Evolutionary conservation across 1,284 basidiomycete genomes (phyloP).

Genomic region (Malassezia arunalokei): DNA sequence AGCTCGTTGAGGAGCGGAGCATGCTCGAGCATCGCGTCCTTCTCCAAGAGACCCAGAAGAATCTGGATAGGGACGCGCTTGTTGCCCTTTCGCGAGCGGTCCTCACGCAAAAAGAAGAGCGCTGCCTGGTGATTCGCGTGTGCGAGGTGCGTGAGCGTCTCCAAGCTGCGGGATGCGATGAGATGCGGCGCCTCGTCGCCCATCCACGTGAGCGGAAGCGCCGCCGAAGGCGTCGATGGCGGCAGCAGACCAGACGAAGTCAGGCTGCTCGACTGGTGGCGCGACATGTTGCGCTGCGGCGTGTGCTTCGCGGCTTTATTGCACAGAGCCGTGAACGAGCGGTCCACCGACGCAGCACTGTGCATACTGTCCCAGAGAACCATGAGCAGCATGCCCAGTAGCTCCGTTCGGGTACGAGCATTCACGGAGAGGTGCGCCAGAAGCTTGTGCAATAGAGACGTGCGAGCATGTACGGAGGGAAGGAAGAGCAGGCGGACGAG

Average conservation of each 20-base stretch:
- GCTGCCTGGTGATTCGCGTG: conserved; percentile 32
- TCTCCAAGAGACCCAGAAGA: conserved; percentile 32
- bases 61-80: conserved; percentile 37
- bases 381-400: conserved; percentile 80
- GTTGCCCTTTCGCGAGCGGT: conserved; percentile 27
- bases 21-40: conserved; percentile 35
- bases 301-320: conserved; percentile 30
- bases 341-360: conserved; percentile 80
- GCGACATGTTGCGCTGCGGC: conserved; percentile 27
- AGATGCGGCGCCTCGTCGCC: conserved; percentile 45
- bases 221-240: not conserved
- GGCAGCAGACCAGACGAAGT: conserved; percentile 16
- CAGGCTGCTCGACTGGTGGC: conserved; percentile 7
- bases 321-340: conserved; percentile 76
- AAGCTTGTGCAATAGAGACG: conserved; percentile 73
- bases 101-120: conserved; percentile 40
- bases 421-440: conserved; percentile 94
- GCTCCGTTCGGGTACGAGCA: conserved; percentile 72
- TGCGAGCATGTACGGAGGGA: conserved; percentile 70
- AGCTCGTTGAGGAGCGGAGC: conserved; percentile 39
- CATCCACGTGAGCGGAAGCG: conserved; percentile 35
- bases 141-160: conserved; percentile 35
- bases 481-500: conserved; percentile 90
- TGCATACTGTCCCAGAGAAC: conserved; percentile 90
- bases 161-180: conserved; percentile 41